Base-by-base conservation (phyloP, 1,139 yeast species). In the Lodderomyces orthopsilosis region DNA sequence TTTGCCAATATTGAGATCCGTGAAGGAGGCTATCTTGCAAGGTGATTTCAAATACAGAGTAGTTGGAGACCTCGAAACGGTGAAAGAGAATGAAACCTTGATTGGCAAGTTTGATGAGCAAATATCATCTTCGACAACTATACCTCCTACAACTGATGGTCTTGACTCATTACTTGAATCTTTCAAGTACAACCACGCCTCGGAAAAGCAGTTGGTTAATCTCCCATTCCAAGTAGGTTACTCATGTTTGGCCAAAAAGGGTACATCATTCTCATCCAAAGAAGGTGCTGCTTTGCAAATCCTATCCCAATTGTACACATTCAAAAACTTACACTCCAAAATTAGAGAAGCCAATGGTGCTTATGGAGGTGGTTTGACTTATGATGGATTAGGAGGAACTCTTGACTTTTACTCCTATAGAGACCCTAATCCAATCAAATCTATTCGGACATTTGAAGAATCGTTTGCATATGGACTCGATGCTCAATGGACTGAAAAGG, bases 341-440 rank as follows among this genome's bases (percentile, higher is more conserved):
- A 83, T 93, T 36, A 79, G 98, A 53, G 98, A 93, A 61, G 82
- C 93, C 55, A 96, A 96, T 48, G 98, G 98, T 43, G 98, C 98
- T 0, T 93, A 93, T 58, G 98, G 98, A 7, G 98, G 96, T 10
- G 98, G 98, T 2, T 85, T 95, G 13, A 70, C 78, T 14, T 91
- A 83, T 59, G 88, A 85, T 57, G 91, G 94, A 0, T 61, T 89
- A 23, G 90, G 87, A 43, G 98, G 98, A 0, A 60, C 83, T 2
- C 77, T 91, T 54, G 79, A 86, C 41, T 90, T 77, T 66, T 94
- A 85, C 65, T 89, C 97, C 0, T 93, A 93, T 66, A 77, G 98
- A 54, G 98, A 93, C 63, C 98, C 98, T 14, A 83, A 88, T 50
- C 89, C 97, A 0, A 60, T 76, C 33, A 78, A 79, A 50, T 85